Conservation (phyloP, 2,329 filamentous ascomycete species). For the Orbilia oligospora region DNA sequence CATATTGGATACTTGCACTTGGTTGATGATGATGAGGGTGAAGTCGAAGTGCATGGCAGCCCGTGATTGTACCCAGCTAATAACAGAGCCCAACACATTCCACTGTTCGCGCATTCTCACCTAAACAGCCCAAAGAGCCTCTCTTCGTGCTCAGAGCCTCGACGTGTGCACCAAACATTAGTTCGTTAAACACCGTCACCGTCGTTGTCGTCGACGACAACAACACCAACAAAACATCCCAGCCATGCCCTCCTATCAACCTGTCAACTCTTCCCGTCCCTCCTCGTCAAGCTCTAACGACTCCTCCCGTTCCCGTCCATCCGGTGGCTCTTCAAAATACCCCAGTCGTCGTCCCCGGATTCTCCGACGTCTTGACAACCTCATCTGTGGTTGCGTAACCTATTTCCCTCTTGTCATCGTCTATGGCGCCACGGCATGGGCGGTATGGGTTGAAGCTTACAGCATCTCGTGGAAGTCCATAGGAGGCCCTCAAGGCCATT, state of each 20-base stretch:
- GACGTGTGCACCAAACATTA: not conserved
- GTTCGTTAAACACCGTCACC: not conserved
- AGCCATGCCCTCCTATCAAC: conserved; percentile 56
- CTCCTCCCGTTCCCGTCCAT: conserved; percentile 56
- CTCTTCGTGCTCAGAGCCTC: not conserved
- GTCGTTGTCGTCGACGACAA: not conserved
- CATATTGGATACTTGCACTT: not conserved
- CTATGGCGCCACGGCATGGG: conserved; percentile 92
- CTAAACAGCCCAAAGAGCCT: not conserved
- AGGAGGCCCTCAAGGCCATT: conserved; percentile 70
- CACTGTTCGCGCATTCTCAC: not conserved
- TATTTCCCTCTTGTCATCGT: conserved; percentile 93
- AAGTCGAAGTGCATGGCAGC: no score
- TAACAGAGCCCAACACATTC: conserved; percentile 2
- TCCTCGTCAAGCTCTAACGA: conserved; percentile 58
- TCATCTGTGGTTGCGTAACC: conserved; percentile 81
- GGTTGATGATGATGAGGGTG: no score
- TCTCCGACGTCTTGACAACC: conserved; percentile 62
- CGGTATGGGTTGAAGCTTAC: conserved; percentile 82
- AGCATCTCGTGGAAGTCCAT: conserved; percentile 74
- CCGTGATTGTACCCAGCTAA: not conserved
- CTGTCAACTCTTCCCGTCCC: conserved; percentile 44
- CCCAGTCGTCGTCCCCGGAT: conserved; percentile 60
- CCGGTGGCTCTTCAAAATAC: conserved; percentile 34
- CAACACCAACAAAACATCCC: not conserved